These are phyloP conservation scores for Phoenix roebelenii DNA, from an alignment of 176 grass and related monocot species.

Conservation along the genomic window DNA sequence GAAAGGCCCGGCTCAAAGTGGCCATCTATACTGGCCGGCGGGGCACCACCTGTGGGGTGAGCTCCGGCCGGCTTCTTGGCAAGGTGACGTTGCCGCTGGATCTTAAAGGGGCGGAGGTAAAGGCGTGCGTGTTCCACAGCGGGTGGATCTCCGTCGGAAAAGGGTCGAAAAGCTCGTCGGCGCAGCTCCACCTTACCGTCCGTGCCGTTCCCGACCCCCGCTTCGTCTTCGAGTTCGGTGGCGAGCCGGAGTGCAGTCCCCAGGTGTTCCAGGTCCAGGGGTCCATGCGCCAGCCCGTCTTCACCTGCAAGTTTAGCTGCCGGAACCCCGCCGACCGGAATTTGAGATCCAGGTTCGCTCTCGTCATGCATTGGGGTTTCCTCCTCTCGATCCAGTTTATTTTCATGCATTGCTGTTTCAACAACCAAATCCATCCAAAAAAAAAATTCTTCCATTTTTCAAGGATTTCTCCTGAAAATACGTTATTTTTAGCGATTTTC, in stretches of 20 bases:
- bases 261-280: constrained; percentile 21
- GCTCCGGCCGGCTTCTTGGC: constrained; percentile 51
- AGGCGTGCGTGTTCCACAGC: constrained; percentile 41
- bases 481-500: too few relatives aligned
- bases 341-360: constrained; percentile 31
- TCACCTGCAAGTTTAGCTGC: constrained; percentile 26
- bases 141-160: constrained; percentile 72
- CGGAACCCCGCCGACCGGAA: constrained; percentile 71
- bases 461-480: not conserved
- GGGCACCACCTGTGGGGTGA: constrained; percentile 43
- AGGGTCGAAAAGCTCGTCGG: not conserved
- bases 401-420: too few relatives aligned
- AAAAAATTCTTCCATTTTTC: not conserved
- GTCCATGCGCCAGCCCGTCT: constrained; percentile 9
- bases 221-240: constrained; percentile 20
- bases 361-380: too few relatives aligned
- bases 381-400: too few relatives aligned
- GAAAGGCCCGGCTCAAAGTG: constrained; percentile 41
- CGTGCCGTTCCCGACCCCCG: constrained; percentile 10
- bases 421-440: too few relatives aligned
- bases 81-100: constrained; percentile 63
- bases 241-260: constrained; percentile 19
- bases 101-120: constrained; percentile 47
- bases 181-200: constrained; percentile 8
- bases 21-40: constrained; percentile 59